These are phyloP conservation scores for Aspergillus texensis DNA, from an alignment of 2,329 filamentous ascomycete genomes.

Conservation along the genomic window DNA sequence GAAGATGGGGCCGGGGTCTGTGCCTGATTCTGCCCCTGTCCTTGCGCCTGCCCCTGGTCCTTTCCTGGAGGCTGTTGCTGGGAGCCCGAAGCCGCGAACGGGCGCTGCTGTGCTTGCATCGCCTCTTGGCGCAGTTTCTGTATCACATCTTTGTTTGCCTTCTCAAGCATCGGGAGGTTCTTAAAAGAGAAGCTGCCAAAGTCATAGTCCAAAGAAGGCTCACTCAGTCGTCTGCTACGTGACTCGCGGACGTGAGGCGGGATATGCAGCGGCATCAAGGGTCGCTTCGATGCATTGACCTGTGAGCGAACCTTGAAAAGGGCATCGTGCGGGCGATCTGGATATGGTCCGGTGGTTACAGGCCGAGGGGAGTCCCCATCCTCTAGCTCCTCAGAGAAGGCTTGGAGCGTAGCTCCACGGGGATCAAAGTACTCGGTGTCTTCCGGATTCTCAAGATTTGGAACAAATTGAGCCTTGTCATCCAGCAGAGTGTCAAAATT, in stretches of 20 bases:
- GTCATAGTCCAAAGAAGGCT: slow-evolving; percentile 85
- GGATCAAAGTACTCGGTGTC: slow-evolving; percentile 98
- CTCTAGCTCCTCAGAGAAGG: slow-evolving; percentile 92
- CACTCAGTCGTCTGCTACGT: slow-evolving; percentile 83
- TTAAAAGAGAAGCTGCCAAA: slow-evolving; percentile 98
- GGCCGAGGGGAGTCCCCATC: slow-evolving; percentile 76
- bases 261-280: slow-evolving; percentile 92
- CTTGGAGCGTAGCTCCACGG: slow-evolving; percentile 85
- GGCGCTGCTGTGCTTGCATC: slow-evolving; percentile 67
- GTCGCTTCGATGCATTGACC: slow-evolving; percentile 84
- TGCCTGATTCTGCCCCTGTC: slow-evolving; percentile 3
- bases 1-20: slow-evolving; percentile 46
- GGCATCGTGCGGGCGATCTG: slow-evolving; percentile 91
- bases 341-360: slow-evolving; percentile 73
- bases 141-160: slow-evolving; percentile 98
- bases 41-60: slow-evolving; percentile 7
- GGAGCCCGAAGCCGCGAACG: slow-evolving; percentile 32
- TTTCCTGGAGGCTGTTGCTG: slow-evolving; percentile 28
- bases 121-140: slow-evolving; percentile 93
- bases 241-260: slow-evolving; percentile 93
- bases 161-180: slow-evolving; percentile 92
- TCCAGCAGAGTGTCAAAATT: slow-evolving; percentile 92
- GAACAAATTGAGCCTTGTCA: slow-evolving; percentile 94
- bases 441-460: slow-evolving; percentile 87
- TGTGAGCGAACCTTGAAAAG: slow-evolving; percentile 86